These are phyloP conservation scores for Marchantia paleacea DNA, from an alignment of 225 moss, liverwort and hornwort species.

Conservation along the genomic window DNA sequence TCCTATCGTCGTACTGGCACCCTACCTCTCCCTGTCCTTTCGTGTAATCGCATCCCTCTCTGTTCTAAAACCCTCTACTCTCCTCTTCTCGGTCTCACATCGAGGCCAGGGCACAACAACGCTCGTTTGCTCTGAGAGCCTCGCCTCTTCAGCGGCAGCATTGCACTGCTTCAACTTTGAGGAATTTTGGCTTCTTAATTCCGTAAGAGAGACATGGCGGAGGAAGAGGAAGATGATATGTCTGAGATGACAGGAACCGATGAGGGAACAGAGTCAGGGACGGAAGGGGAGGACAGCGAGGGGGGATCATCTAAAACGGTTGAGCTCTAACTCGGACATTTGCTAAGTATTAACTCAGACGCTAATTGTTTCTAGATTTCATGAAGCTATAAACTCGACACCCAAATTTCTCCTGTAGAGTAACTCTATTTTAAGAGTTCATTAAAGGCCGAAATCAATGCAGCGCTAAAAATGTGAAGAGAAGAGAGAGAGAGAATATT, in stretches of 20 bases:
- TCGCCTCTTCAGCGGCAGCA: neutral
- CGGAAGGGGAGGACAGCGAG: slow-evolving; percentile 30
- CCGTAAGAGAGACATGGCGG: slow-evolving; percentile 17
- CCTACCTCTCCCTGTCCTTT: neutral
- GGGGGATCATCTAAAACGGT: slow-evolving; percentile 33
- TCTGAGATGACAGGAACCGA: slow-evolving; percentile 38
- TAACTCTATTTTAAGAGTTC: too few relatives aligned
- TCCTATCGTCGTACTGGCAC: neutral
- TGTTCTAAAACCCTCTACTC: neutral
- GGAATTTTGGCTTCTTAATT: neutral
- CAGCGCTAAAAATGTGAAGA: too few relatives aligned
- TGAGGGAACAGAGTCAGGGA: slow-evolving; percentile 28
- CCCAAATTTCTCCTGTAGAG: too few relatives aligned
- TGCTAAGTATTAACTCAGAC: neutral
- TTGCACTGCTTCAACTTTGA: neutral
- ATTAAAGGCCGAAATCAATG: too few relatives aligned
- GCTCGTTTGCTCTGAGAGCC: neutral
- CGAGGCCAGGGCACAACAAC: neutral
- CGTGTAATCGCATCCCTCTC: neutral
- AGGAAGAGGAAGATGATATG: slow-evolving; percentile 39
- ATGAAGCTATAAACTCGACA: too few relatives aligned
- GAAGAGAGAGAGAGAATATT: too few relatives aligned
- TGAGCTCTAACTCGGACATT: neutral
- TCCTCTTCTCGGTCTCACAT: neutral
- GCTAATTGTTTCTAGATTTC: too few relatives aligned